Evolutionary conservation across 2,329 filamentous ascomycete species (phyloP).

Genomic region (Sarocladium strictum): DNA sequence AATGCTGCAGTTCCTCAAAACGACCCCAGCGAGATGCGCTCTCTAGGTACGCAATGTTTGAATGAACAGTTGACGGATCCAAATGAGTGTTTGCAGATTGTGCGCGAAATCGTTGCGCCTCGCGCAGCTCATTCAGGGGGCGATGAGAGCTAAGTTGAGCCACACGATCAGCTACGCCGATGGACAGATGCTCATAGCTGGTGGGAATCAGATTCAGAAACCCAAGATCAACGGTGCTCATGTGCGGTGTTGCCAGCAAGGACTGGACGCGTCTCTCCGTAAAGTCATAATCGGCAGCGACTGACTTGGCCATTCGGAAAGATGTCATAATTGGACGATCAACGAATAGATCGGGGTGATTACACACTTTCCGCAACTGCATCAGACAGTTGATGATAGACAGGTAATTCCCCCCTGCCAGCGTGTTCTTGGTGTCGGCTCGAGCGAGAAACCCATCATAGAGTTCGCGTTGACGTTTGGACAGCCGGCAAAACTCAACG

Average conservation of each 20-base stretch:
- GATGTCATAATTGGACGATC: conserved; percentile 95
- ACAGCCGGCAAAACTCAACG: conserved; percentile 90
- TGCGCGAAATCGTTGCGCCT: conserved; percentile 59
- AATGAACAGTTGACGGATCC: conserved; percentile 61
- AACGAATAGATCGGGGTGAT: conserved; percentile 94
- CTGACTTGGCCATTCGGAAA: conserved; percentile 81
- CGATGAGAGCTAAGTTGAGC: conserved; percentile 65
- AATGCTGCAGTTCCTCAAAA: conserved; percentile 75
- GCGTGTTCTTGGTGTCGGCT: conserved; percentile 79
- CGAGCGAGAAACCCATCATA: conserved; percentile 96
- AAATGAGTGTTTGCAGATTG: conserved; percentile 49
- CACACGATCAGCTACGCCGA: conserved; percentile 44
- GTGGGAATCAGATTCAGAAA: conserved; percentile 77
- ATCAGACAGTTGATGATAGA: conserved; percentile 98
- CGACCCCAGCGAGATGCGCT: conserved; percentile 62
- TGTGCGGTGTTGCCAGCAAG: conserved; percentile 55
- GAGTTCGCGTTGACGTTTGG: conserved; percentile 88
- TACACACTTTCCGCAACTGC: conserved; percentile 96
- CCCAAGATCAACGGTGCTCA: conserved; percentile 61
- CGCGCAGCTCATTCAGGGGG: conserved; percentile 63
- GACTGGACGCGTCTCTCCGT: conserved; percentile 65
- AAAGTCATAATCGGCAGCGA: conserved; percentile 65
- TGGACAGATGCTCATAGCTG: conserved; percentile 60
- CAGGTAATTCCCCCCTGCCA: conserved; percentile 90
- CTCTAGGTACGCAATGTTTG: conserved; percentile 67